Conservation (phyloP, 257 asterid species). For the Jasminum sambac region DNA sequence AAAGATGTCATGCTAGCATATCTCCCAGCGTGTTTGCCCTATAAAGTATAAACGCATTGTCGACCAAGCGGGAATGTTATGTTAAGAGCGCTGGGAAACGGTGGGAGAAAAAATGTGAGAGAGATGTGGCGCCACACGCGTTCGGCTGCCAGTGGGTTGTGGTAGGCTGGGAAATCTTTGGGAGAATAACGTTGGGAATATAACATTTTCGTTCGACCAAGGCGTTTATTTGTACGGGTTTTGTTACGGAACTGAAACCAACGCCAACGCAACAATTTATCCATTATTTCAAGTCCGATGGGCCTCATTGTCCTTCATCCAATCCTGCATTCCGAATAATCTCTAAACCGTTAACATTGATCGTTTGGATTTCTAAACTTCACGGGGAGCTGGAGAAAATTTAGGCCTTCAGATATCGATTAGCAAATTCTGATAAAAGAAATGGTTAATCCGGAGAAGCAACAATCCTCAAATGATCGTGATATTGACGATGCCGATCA, state of each 20-base stretch:
- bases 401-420: slow-evolving; percentile 17
- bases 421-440: slow-evolving; percentile 10
- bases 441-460: slow-evolving; percentile 55
- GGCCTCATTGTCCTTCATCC: background rate
- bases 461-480: slow-evolving; percentile 39
- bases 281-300: background rate
- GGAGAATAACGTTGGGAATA: background rate
- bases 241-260: background rate
- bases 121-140: too few species aligned
- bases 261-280: background rate
- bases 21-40: too few species aligned
- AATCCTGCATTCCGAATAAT: background rate
- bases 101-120: too few species aligned
- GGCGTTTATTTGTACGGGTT: background rate
- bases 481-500: slow-evolving; percentile 48
- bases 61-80: too few species aligned
- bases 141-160: too few species aligned
- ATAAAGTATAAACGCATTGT: too few species aligned
- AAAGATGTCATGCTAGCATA: too few species aligned
- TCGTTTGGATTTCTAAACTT: background rate
- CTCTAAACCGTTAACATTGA: slow-evolving; percentile 14
- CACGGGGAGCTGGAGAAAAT: background rate
- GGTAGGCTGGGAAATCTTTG: too few species aligned
- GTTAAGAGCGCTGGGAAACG: too few species aligned
- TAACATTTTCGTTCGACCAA: background rate